Conservation (phyloP, 805 yeast genomes). For the Monosporozyma aerobia region DNA sequence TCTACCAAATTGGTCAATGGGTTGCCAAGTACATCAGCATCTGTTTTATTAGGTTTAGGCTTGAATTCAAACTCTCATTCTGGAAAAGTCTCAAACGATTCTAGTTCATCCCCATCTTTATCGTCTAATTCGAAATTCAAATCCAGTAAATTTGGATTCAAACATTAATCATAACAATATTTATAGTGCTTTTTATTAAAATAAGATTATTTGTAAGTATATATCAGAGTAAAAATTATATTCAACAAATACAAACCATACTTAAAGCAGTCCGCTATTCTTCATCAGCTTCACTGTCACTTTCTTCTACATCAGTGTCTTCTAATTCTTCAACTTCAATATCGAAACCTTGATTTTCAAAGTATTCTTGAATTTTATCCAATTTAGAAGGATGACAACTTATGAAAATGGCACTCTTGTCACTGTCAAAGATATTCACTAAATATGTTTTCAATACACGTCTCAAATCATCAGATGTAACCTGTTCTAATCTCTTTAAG, state of each 20-base stretch:
- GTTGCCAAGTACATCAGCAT: slow-evolving; percentile 20
- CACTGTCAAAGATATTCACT: slow-evolving; percentile 51
- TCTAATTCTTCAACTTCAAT: slow-evolving; percentile 49
- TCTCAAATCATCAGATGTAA: slow-evolving; percentile 37
- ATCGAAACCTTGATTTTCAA: slow-evolving; percentile 48
- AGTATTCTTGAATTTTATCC: slow-evolving; percentile 37
- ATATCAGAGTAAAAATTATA: background rate
- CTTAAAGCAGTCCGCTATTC: background rate
- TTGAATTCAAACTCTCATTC: slow-evolving; percentile 1
- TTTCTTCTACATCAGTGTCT: slow-evolving; percentile 29
- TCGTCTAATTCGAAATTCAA: background rate
- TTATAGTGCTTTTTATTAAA: background rate
- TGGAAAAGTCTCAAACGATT: slow-evolving; percentile 2
- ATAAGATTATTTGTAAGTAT: background rate
- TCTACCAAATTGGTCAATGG: slow-evolving; percentile 29
- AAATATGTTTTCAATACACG: slow-evolving; percentile 47
- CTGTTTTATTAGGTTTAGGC: slow-evolving; percentile 11
- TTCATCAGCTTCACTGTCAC: slow-evolving; percentile 8
- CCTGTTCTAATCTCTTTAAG: slow-evolving; percentile 42
- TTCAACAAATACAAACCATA: background rate
- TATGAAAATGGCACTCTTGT: slow-evolving; percentile 51
- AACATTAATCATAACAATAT: slow-evolving; percentile 3
- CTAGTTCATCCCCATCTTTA: slow-evolving; percentile 1
- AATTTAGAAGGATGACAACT: slow-evolving; percentile 65
- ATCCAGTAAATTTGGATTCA: slow-evolving; percentile 2